Conservation (phyloP, 768 basidiomycete genomes). For the Flagelloscypha sp. region DNA sequence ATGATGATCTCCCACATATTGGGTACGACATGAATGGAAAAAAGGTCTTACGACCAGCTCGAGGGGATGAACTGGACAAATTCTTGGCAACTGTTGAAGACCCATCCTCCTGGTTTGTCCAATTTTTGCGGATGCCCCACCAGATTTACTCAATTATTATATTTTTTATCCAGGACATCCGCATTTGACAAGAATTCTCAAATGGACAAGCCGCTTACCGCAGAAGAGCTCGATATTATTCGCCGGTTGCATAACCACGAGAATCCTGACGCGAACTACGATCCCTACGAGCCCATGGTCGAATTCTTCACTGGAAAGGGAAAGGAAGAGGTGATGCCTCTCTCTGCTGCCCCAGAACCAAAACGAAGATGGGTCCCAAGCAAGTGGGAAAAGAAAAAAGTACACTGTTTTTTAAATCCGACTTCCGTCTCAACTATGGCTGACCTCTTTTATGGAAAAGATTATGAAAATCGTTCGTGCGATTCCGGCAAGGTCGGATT, state of each 20-base stretch:
- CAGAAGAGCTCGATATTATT: slow-evolving; percentile 93
- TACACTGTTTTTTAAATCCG: slow-evolving; percentile 19
- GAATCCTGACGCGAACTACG: slow-evolving; percentile 82
- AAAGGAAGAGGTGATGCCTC: slow-evolving; percentile 90
- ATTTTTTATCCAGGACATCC: slow-evolving; percentile 54
- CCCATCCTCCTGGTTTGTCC: slow-evolving; percentile 73
- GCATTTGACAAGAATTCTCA: slow-evolving; percentile 88
- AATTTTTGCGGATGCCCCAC: not conserved
- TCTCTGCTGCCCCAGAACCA: slow-evolving; percentile 87
- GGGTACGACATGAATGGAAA: slow-evolving; percentile 96
- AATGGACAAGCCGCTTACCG: slow-evolving; percentile 74
- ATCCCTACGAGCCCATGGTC: slow-evolving; percentile 88
- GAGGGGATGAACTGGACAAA: slow-evolving; percentile 94
- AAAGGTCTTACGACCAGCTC: slow-evolving; percentile 86
- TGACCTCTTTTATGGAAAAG: slow-evolving; percentile 31
- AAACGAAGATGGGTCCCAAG: slow-evolving; percentile 95
- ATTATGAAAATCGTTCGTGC: slow-evolving; percentile 99
- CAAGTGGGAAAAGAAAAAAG: slow-evolving; percentile 99
- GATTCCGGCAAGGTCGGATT: slow-evolving; percentile 92
- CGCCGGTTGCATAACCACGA: slow-evolving; percentile 83
- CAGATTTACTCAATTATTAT: slow-evolving; percentile 1
- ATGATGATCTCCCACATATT: slow-evolving; percentile 98
- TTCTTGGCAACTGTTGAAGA: slow-evolving; percentile 93
- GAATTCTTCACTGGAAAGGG: slow-evolving; percentile 98
- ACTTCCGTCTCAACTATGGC: not conserved